Evolutionary conservation across 176 grass and related monocot genomes (phyloP).

Genomic region (Thalia dealbata): DNA sequence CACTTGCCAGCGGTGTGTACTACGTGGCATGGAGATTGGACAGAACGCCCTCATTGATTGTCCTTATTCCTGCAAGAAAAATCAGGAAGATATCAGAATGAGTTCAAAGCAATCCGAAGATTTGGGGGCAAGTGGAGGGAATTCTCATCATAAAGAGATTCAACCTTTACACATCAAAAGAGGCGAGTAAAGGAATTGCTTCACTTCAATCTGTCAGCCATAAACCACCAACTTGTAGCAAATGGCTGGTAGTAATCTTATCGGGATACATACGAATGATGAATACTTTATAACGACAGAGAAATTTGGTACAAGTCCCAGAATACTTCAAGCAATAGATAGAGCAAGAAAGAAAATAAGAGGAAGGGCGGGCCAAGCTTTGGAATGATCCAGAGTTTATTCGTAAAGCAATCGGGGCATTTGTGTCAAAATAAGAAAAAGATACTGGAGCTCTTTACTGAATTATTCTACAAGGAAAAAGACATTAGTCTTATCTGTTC

Average conservation of each 20-base stretch:
- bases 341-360: background rate
- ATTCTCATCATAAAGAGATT: background rate
- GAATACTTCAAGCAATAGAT: background rate
- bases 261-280: background rate
- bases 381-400: background rate
- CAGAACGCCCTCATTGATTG: background rate
- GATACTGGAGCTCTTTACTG: background rate
- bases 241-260: background rate
- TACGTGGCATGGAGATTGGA: background rate
- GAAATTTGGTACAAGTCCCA: background rate
- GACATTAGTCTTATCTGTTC: constrained; percentile 2
- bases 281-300: background rate
- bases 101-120: background rate
- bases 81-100: background rate
- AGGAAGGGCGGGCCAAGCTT: background rate
- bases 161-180: background rate
- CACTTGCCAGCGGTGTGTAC: background rate
- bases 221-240: background rate
- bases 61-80: background rate
- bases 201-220: background rate
- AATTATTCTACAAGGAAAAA: background rate
- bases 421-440: background rate
- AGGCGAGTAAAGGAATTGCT: background rate
- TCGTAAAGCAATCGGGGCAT: background rate
- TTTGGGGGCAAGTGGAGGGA: background rate